Percentiles rank a stretch among this genome's conserved stretches.
Conservation (phyloP, 2,329 filamentous ascomycete genomes). For the Ascochyta lentis region DNA sequence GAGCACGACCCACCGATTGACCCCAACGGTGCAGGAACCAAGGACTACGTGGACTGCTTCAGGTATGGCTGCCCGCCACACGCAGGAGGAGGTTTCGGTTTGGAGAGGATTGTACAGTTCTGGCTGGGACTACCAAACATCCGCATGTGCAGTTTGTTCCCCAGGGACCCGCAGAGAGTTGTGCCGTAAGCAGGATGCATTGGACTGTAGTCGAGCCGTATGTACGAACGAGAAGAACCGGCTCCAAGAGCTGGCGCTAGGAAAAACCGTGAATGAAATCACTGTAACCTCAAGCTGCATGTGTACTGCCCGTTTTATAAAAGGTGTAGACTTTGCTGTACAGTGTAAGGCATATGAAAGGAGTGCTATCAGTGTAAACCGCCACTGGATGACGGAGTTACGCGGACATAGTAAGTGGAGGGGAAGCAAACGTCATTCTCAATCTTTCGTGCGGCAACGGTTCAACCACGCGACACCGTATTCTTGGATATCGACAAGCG, state of each 20-base stretch:
- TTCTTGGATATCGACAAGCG: not conserved
- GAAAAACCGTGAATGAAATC: not conserved
- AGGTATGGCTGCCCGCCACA: conserved; percentile 69
- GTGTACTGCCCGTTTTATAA: too few relatives aligned
- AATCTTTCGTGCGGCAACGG: not conserved
- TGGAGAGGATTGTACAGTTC: conserved; percentile 72
- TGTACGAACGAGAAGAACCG: not conserved
- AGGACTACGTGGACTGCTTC: conserved; percentile 70
- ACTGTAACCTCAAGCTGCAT: not conserved
- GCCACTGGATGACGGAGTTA: not conserved
- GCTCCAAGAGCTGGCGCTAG: conserved; percentile 1
- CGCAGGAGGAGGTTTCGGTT: conserved; percentile 68
- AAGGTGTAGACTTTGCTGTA: too few relatives aligned
- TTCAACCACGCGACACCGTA: conserved; percentile 3
- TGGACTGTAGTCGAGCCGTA: not conserved
- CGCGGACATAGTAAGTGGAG: not conserved
- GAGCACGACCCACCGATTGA: conserved; percentile 64
- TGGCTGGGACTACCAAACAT: conserved; percentile 71
- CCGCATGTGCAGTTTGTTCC: conserved; percentile 67
- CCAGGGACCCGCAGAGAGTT: conserved; percentile 66
- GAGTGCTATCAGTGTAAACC: not conserved
- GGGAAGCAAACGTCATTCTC: conserved; percentile 12
- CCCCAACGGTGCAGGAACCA: conserved; percentile 64
- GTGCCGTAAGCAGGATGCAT: conserved; percentile 45
- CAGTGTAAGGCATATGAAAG: not conserved